Evolutionary conservation across 805 yeast genomes (phyloP).

Genomic region (Scheffersomyces lignosus): DNA sequence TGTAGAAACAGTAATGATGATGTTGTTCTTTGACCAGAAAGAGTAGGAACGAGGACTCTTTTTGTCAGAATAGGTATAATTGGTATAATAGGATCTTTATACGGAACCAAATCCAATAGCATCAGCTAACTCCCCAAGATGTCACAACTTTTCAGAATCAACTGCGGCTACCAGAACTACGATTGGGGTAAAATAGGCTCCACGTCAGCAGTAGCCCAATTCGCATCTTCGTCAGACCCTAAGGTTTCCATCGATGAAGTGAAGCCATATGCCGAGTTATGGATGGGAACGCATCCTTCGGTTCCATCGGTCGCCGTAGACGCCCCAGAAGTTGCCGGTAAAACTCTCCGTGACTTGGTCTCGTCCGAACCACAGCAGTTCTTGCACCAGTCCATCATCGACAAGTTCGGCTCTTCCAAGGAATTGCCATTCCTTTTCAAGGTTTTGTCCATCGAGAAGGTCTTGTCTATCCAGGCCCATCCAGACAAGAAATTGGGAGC

Average conservation of each 20-base stretch:
- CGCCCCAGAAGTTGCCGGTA: conserved; percentile 35
- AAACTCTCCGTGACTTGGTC: conserved; percentile 67
- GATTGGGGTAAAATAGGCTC: conserved; percentile 65
- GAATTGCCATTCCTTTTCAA: conserved; percentile 92
- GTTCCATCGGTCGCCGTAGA: conserved; percentile 71
- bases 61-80: no score
- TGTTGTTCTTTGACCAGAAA: no score
- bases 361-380: conserved; percentile 54
- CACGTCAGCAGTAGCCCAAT: conserved; percentile 84
- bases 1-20: no score
- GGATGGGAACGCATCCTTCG: conserved; percentile 99
- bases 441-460: conserved; percentile 90
- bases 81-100: no score
- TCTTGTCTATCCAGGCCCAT: conserved; percentile 94
- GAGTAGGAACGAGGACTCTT: no score
- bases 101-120: no score
- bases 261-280: conserved; percentile 93
- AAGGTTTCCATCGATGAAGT: conserved; percentile 59
- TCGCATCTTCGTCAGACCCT: conserved; percentile 71
- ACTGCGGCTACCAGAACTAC: conserved; percentile 64
- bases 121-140: no score
- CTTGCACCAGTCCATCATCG: conserved; percentile 59
- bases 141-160: conserved; percentile 42
- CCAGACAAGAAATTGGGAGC: conserved; percentile 88
- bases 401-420: conserved; percentile 63